phyloP scores from a whole-genome alignment of 2,329 filamentous ascomycete genomes.

The Phyllosticta capitalensis region DNA sequence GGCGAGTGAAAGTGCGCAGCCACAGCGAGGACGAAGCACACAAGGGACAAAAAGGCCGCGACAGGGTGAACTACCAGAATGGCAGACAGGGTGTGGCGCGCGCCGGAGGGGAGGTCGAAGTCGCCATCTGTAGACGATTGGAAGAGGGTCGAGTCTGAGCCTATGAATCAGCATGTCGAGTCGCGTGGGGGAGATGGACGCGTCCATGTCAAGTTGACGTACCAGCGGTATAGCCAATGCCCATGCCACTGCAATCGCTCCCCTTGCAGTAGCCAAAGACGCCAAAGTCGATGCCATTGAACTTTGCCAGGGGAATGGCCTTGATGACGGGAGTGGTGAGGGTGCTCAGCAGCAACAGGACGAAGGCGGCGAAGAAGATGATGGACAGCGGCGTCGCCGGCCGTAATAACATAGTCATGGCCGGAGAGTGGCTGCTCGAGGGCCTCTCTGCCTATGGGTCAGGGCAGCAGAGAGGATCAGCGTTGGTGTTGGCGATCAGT shows the following conservation, averaged over 20 bases:
- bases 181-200: neutral
- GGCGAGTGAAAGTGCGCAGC: constrained; percentile 79
- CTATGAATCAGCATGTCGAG: neutral
- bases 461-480: neutral
- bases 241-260: constrained; percentile 57
- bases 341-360: constrained; percentile 72
- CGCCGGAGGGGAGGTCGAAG: constrained; percentile 55
- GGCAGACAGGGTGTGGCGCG: constrained; percentile 63
- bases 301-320: constrained; percentile 72
- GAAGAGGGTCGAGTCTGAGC: constrained; percentile 37
- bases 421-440: neutral
- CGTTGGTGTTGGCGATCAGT: neutral
- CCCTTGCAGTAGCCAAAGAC: constrained; percentile 81
- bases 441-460: constrained; percentile 5
- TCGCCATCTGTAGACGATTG: constrained; percentile 36
- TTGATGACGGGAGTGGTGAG: constrained; percentile 87
- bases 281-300: constrained; percentile 69
- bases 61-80: constrained; percentile 91
- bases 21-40: constrained; percentile 72
- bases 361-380: constrained; percentile 77
- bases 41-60: constrained; percentile 72
- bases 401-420: constrained; percentile 59
- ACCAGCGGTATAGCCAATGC: constrained; percentile 83
- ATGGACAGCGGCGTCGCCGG: constrained; percentile 86
- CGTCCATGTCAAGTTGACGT: constrained; percentile 32